Evolutionary conservation across 495 filamentous ascomycete species (phyloP), one percentile per base, ranked within the genome.

Genomic region (Cryomyces minteri): DNA sequence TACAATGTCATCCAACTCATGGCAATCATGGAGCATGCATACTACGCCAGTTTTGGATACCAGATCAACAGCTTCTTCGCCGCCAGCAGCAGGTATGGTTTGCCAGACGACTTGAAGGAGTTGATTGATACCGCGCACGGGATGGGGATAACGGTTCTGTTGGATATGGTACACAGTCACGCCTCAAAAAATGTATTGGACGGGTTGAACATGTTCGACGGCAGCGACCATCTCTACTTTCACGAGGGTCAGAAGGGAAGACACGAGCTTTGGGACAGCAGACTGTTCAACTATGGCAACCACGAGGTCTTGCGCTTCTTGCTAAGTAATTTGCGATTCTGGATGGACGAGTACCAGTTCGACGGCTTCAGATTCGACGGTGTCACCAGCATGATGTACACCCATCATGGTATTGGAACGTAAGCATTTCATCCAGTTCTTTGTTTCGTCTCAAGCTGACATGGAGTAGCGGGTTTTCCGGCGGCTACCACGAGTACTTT

Each of bases 31-130:
- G 90, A 98, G 60, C 90, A 98, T 65, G 88, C 90, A 30, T 98
- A 98, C 67, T 98, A 98, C 62, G 90, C 90, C 51, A 95, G 88
- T 54, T 98, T 98, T 55, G 90, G 90, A 32, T 98, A 98, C 62
- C 90, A 98, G 58, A 76, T 98, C 54, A 96, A 94, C 63, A 94
- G 81, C 64, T 96, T 98, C 71, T 98, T 96, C 57, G 92, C 90
- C 36, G 88, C 87, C 1, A 95, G 88, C 60, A 95, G 88, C 61
- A 78, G 90, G 49, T 98, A 94, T 56, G 90, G 90, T 42, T 73
- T 77, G 9, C 90, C 92, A 0, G 90, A 98, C 56, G 90, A 96
- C 47, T 65, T 98, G 56, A 96, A 94, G 65, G 90, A 95, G 68
- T 68, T 98, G 33, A 80, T 98, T 46, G 90, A 98, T 57, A 94